Percentiles rank a stretch among this genome's conserved stretches.
phyloP scores from a whole-genome alignment of 257 asterid genomes.

The Salvia hispanica region DNA sequence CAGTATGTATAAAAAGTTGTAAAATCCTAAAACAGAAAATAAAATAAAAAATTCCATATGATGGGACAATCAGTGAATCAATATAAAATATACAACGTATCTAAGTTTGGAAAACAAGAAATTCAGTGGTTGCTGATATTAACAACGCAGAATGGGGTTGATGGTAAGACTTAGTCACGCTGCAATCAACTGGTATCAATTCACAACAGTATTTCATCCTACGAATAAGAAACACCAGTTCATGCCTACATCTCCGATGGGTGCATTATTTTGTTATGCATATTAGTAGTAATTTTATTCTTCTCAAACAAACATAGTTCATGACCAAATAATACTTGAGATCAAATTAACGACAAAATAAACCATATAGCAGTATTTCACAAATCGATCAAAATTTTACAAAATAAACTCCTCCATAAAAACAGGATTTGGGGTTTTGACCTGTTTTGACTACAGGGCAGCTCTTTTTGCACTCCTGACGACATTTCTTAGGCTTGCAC shows the following conservation, averaged over 20 bases:
- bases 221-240: neutral
- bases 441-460: constrained; percentile 98
- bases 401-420: no score
- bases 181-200: neutral
- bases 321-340: neutral
- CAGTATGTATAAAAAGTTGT: constrained; percentile 5
- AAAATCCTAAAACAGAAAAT: neutral
- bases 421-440: neutral
- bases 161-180: neutral
- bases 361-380: no score
- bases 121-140: neutral
- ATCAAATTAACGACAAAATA: no score
- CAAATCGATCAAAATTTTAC: no score
- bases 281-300: no score
- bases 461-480: constrained; percentile 92
- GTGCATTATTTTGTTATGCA: no score
- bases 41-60: neutral
- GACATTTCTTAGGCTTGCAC: constrained; percentile 96
- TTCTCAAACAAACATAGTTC: neutral
- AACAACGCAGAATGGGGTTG: neutral
- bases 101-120: constrained; percentile 3
- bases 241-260: neutral
- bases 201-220: neutral
- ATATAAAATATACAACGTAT: neutral
- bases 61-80: neutral